phyloP scores from a whole-genome alignment of 352 stramenopile genomes.

The Pythium plurisporium region DNA sequence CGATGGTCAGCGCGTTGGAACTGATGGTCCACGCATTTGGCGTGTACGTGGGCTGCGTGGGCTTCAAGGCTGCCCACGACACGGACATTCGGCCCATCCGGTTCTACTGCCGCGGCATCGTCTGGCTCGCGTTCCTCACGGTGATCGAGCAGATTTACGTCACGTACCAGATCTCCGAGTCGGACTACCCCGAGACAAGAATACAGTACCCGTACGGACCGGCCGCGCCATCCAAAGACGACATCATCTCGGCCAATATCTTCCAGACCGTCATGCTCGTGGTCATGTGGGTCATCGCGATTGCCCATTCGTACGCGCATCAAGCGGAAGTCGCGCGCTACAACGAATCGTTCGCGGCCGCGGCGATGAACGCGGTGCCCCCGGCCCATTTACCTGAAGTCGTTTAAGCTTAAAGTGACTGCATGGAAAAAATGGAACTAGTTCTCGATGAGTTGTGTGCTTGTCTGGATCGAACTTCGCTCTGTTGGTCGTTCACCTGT shows the following conservation, averaged over 20 bases:
- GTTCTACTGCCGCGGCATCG: constrained; percentile 74
- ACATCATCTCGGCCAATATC: constrained; percentile 82
- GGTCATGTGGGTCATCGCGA: constrained; percentile 79
- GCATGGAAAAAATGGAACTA: too few relatives aligned
- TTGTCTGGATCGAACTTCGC: too few relatives aligned
- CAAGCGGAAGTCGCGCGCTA: constrained; percentile 71
- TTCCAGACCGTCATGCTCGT: constrained; percentile 83
- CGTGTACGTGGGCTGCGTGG: constrained; percentile 82
- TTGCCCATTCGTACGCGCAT: constrained; percentile 75
- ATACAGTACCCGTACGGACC: constrained; percentile 71
- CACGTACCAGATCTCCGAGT: constrained; percentile 72
- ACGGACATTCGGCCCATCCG: constrained; percentile 83
- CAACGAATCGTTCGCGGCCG: constrained; percentile 75
- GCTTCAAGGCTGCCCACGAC: constrained; percentile 84
- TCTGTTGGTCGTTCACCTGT: too few relatives aligned
- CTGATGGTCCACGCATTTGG: constrained; percentile 77
- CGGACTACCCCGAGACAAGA: constrained; percentile 65
- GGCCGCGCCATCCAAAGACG: constrained; percentile 72
- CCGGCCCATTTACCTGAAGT: constrained; percentile 63
- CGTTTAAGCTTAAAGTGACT: too few relatives aligned
- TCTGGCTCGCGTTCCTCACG: constrained; percentile 76
- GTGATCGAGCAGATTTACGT: constrained; percentile 80
- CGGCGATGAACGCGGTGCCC: constrained; percentile 80
- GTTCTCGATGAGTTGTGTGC: too few relatives aligned
- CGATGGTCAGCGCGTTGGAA: constrained; percentile 58